phyloP scores from a whole-genome alignment of 495 filamentous ascomycete species.

The Annulohypoxylon stygium region DNA sequence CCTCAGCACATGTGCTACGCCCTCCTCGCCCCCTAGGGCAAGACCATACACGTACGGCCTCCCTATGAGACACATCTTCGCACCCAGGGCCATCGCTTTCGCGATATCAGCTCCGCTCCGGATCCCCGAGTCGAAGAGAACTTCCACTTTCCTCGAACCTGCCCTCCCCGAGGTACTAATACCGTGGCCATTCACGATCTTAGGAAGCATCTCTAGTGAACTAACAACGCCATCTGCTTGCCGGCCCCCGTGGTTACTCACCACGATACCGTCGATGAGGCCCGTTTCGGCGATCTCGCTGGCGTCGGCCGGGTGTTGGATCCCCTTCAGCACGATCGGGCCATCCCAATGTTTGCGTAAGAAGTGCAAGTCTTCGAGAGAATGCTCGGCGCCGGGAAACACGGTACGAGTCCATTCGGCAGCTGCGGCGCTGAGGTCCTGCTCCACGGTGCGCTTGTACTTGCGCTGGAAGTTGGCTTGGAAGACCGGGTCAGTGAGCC shows the following conservation, averaged over 20 bases:
- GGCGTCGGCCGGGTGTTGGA: conserved; percentile 69
- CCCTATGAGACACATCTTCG: conserved; percentile 70
- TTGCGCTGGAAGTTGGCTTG: conserved; percentile 37
- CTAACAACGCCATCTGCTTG: conserved; percentile 69
- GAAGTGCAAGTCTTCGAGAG: conserved; percentile 67
- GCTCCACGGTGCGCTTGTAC: conserved; percentile 16
- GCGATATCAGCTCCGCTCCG: conserved; percentile 70
- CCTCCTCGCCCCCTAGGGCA: conserved; percentile 44
- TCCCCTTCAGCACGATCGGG: conserved; percentile 72
- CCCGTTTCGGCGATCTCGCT: conserved; percentile 61
- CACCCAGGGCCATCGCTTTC: conserved; percentile 71
- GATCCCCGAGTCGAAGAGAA: conserved; percentile 73
- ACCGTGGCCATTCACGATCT: conserved; percentile 63
- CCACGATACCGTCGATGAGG: conserved; percentile 64
- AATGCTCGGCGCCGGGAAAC: conserved; percentile 39
- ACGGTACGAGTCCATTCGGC: conserved; percentile 43
- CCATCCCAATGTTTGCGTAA: conserved; percentile 56
- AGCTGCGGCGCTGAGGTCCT: conserved; percentile 33
- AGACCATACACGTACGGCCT: conserved; percentile 45
- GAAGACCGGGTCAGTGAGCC: conserved; percentile 49
- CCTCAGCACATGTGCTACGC: conserved; percentile 45
- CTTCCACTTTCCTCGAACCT: conserved; percentile 56
- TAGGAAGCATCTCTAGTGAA: conserved; percentile 67
- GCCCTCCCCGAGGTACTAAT: not conserved
- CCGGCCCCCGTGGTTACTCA: conserved; percentile 74